phyloP scores from a whole-genome alignment of 2,329 filamentous ascomycete species.

The Colletotrichum sp. region DNA sequence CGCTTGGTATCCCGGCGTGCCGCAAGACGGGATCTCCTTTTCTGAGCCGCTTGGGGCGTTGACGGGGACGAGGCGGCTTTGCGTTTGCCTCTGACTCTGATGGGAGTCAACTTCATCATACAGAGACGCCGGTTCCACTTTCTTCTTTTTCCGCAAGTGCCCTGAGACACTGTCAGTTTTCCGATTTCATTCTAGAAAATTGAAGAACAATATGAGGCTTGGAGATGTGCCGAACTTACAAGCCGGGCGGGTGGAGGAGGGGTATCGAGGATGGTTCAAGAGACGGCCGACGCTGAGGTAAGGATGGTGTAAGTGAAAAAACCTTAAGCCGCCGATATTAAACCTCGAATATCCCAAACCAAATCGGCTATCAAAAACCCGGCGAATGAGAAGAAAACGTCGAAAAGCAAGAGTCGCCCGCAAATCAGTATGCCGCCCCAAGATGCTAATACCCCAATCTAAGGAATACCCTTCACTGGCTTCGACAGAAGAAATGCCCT shows the following conservation, averaged over 20 bases:
- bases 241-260: neutral
- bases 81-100: slow-evolving; percentile 54
- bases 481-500: neutral
- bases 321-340: neutral
- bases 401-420: neutral
- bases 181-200: neutral
- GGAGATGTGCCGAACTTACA: neutral
- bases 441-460: neutral
- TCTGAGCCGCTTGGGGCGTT: neutral
- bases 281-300: neutral
- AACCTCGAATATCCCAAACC: neutral
- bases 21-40: neutral
- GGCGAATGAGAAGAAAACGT: neutral
- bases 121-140: neutral
- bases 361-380: neutral
- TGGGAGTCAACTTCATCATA: slow-evolving; percentile 53
- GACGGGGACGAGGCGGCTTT: slow-evolving; percentile 13
- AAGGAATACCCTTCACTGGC: neutral
- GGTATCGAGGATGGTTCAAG: neutral
- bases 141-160: neutral
- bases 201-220: neutral
- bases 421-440: neutral
- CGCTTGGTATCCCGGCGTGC: neutral
- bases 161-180: neutral
- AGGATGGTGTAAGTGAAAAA: slow-evolving; percentile 16